phyloP scores from a whole-genome alignment of 768 basidiomycete species.

The Sistotremastrum suecicum region DNA sequence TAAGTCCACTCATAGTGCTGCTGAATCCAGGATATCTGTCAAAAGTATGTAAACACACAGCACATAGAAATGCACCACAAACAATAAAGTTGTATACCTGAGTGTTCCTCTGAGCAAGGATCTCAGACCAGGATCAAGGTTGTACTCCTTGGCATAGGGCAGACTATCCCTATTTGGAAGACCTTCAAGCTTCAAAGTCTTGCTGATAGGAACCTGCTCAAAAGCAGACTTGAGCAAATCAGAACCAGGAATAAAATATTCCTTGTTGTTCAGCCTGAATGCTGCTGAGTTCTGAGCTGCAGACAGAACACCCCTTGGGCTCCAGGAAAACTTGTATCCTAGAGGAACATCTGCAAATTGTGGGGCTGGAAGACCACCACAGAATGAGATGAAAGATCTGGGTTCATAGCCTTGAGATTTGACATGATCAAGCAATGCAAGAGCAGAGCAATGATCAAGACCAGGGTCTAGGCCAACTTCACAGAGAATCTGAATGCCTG shows the following conservation, averaged over 20 bases:
- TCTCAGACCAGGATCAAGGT: conserved; percentile 33
- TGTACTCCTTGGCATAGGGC: conserved; percentile 53
- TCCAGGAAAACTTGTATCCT: conserved; percentile 93
- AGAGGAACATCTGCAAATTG: conserved; percentile 52
- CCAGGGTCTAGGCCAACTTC: conserved; percentile 88
- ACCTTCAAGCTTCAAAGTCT: conserved; percentile 59
- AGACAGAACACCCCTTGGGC: conserved; percentile 69
- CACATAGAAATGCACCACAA: background rate
- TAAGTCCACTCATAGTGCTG: conserved; percentile 58
- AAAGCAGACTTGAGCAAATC: conserved; percentile 46
- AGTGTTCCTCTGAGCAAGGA: conserved; percentile 79
- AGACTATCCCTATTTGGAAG: conserved; percentile 77
- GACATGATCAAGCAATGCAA: conserved; percentile 46
- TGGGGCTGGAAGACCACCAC: conserved; percentile 82
- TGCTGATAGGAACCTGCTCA: conserved; percentile 49
- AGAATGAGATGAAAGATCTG: conserved; percentile 75
- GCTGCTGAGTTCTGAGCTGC: conserved; percentile 64
- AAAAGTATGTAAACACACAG: background rate
- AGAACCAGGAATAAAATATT: conserved; percentile 36
- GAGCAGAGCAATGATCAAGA: conserved; percentile 79
- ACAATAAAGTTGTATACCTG: conserved; percentile 28
- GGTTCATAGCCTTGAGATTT: conserved; percentile 39
- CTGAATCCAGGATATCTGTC: conserved; percentile 76
- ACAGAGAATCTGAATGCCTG: conserved; percentile 64
- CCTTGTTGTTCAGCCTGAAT: conserved; percentile 46